Evolutionary conservation across 495 filamentous ascomycete genomes (phyloP), one percentile per base, ranked within the genome.

Genomic region (Halenospora varia): DNA sequence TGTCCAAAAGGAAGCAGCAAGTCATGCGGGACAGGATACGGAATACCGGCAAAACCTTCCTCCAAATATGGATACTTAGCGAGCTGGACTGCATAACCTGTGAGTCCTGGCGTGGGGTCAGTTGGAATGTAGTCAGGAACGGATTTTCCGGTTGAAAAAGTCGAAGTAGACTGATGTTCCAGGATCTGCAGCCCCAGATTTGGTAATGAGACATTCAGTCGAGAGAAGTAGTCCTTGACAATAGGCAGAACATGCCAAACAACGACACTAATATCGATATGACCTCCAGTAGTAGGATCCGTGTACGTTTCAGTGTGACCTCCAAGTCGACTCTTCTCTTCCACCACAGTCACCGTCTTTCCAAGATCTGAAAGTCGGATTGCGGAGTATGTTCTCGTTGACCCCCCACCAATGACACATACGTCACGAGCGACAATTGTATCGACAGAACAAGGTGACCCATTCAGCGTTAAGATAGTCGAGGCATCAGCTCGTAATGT

Each of bases 391-490:
- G 73, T 74, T 8, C 79, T 78, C 0, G 71, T 56, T n/a, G 76
- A 61, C 6, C 79, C 79, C 17, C 77, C 78, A 0, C 79, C 77
- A 19, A 81, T 69, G 29, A 82, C 72, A 9, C 68, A 71, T 25
- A 82, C 69, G 66, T 81, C 77, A 3, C 56, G 49, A 25, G 48
- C 13, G 13, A 59, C 47, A 35, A 59, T 47, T n/a, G 29, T 48
- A 26, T 22, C 51, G 17, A 48, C 40, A 0, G 23, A 2, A 29
- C 29, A 55, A 15, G 52, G 19, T 13, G 17, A 47, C 10, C 52
- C 52, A 53, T 53, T 53, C 18, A 53, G 25, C 13, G 17, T 41
- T 8, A 53, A 24, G 6, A 26, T 15, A 18, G 29, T 17, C 4
- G 51, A 23, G 35, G 51, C 51, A 44, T 45, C 42, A 45, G 42